Conservation (phyloP, 2,329 filamentous ascomycete genomes). For the Ilyonectria robusta region DNA sequence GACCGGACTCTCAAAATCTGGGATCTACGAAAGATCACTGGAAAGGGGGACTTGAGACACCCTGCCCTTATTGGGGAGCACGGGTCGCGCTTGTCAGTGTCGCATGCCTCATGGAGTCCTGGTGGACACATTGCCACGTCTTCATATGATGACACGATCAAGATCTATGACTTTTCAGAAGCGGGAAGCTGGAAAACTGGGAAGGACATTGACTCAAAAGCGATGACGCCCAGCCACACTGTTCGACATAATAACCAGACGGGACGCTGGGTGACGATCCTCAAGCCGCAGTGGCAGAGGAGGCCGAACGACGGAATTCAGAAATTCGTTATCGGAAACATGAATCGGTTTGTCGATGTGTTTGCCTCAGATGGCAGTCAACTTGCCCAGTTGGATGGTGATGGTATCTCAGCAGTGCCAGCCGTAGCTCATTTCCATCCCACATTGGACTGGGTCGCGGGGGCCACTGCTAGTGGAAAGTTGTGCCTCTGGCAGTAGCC, state of each 20-base stretch:
- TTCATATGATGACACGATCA: slow-evolving; percentile 95
- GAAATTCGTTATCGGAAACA: slow-evolving; percentile 94
- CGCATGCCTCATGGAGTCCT: slow-evolving; percentile 90
- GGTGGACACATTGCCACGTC: slow-evolving; percentile 91
- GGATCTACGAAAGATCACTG: slow-evolving; percentile 87
- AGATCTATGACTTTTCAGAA: slow-evolving; percentile 85
- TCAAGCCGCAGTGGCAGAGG: slow-evolving; percentile 89
- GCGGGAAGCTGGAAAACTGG: slow-evolving; percentile 72
- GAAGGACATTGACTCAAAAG: slow-evolving; percentile 68
- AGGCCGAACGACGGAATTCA: slow-evolving; percentile 84
- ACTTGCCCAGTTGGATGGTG: slow-evolving; percentile 87
- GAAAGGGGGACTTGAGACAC: slow-evolving; percentile 70
- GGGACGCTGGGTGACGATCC: slow-evolving; percentile 89
- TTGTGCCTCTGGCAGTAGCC: slow-evolving; percentile 88
- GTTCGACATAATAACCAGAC: slow-evolving; percentile 96
- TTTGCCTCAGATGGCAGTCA: slow-evolving; percentile 88
- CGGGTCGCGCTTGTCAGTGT: slow-evolving; percentile 85
- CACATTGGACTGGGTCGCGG: slow-evolving; percentile 90
- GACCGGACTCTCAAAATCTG: slow-evolving; percentile 93
- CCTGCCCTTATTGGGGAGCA: slow-evolving; percentile 87
- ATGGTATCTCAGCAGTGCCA: slow-evolving; percentile 94
- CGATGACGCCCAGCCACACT: slow-evolving; percentile 78
- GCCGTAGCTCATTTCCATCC: slow-evolving; percentile 94
- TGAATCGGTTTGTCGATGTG: slow-evolving; percentile 97
- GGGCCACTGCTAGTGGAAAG: slow-evolving; percentile 92